These are phyloP conservation scores for Eucalyptus caleyi DNA, from an alignment of 345 rosid genomes.

Conservation along the genomic window DNA sequence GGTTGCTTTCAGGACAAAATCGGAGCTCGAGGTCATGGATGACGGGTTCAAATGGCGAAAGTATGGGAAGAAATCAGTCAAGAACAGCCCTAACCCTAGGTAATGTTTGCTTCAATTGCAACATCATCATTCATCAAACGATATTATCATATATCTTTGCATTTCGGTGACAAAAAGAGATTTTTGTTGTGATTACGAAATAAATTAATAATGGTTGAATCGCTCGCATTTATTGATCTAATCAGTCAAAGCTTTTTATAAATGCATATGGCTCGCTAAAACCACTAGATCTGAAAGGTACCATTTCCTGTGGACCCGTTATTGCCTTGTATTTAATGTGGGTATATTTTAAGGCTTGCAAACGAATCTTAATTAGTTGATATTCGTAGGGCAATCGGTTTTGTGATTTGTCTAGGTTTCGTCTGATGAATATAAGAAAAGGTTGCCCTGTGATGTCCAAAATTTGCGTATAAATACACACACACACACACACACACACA, in stretches of 20 bases:
- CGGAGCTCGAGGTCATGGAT: constrained; percentile 75
- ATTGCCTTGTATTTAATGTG: neutral
- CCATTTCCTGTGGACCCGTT: neutral
- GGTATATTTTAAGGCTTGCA: neutral
- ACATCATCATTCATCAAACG: neutral
- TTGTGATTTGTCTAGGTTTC: neutral
- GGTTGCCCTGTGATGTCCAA: neutral
- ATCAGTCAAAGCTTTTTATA: neutral
- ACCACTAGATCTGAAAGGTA: neutral
- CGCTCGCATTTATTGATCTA: neutral
- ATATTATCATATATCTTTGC: neutral
- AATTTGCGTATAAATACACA: neutral
- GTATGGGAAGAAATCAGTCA: constrained; percentile 84
- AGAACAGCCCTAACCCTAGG: constrained; percentile 87
- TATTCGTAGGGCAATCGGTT: neutral
- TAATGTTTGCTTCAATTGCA: neutral
- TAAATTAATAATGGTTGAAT: neutral
- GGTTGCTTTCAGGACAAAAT: constrained; percentile 79
- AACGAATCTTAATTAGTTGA: neutral
- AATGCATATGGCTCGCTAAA: neutral
- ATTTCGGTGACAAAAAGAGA: neutral
- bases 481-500: no score
- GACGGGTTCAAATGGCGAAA: constrained; percentile 97
- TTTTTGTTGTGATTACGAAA: neutral
- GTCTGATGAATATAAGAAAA: neutral